Evolutionary conservation across 2,329 filamentous ascomycete genomes (phyloP), one percentile per base, ranked within the genome.

Genomic region (Cladosporium velox): DNA sequence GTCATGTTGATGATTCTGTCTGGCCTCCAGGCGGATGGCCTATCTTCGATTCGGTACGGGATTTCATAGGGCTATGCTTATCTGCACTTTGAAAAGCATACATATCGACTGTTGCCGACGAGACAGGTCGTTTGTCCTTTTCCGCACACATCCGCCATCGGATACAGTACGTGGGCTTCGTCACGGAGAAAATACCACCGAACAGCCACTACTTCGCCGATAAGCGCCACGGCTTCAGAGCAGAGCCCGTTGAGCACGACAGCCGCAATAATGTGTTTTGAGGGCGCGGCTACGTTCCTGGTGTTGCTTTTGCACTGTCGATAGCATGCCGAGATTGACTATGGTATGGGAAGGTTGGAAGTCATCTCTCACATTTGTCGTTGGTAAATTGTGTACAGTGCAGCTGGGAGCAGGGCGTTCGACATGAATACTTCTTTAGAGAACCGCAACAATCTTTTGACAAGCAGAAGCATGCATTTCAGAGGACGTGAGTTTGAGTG

Each of bases 151-250:
- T 58, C 55, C 55, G 34, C 55, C 30, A 14, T 55, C 41, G 41
- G 52, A 55, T 34, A 21, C n/a, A 12, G 34, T 44, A 26, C 15
- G 12, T n/a, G 28, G 34, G 52, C 52, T 55, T 34, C 30, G 52
- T n/a, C 24, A 32, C 52, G 52, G 52, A 55, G 34, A 44, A 30
- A 59, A 30, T 21, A 44, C 34, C 26, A 24, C 57, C 57, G 57
- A 44, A 32, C 24, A 21, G 24, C 35, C 32, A 59, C 18, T n/a
- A 59, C 18, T n/a, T 47, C 26, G 57, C 57, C 34, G 38, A 59
- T 59, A 59, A 30, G 57, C 57, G 21, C 38, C 28, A 55, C 18
- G 18, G 28, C 51, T 54, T 54, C 51, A 55, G 52, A 55, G 28
- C 51, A 55, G 52, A 55, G 28, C 14, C 52, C 52, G 52, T 34